Conservation (phyloP, 2,329 filamentous ascomycete genomes). For the Rhytidhysteron rufulum region DNA sequence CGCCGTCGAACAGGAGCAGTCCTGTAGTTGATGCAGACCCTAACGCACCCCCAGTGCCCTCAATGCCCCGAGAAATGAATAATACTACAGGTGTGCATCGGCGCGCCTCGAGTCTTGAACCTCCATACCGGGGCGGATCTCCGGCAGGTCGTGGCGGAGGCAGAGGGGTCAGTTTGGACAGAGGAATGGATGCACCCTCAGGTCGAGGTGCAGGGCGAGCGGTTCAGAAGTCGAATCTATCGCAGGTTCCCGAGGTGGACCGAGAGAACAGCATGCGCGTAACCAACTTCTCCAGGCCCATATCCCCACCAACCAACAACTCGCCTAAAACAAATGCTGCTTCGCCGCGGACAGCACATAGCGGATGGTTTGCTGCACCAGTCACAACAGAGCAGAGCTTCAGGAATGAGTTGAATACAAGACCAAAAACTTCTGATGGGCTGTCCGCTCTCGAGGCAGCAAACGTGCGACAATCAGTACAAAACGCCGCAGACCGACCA, state of each 20-base stretch:
- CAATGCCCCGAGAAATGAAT: conserved; percentile 56
- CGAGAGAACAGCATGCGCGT: conserved; percentile 40
- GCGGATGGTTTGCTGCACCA: conserved; percentile 39
- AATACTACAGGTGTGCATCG: conserved; percentile 23
- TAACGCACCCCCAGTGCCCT: conserved; percentile 72
- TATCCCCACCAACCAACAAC: conserved; percentile 41
- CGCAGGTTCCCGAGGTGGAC: conserved; percentile 42
- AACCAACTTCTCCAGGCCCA: conserved; percentile 55
- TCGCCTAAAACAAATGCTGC: conserved; percentile 13
- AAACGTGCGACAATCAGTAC: conserved; percentile 27
- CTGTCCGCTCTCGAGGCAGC: conserved; percentile 16
- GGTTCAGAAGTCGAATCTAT: conserved; percentile 28
- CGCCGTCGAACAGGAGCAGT: conserved; percentile 47
- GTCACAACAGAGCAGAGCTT: conserved; percentile 27
- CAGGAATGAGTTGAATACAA: conserved; percentile 21
- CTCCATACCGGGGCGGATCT: conserved; percentile 44
- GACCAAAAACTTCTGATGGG: conserved; percentile 24
- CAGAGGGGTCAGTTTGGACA: conserved; percentile 40
- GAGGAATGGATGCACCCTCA: conserved; percentile 16
- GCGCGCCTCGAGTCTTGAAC: conserved; percentile 49
- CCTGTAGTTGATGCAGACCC: conserved; percentile 15
- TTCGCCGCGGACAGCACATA: conserved; percentile 12
- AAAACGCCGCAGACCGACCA: conserved; percentile 34
- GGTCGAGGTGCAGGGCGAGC: conserved; percentile 19
- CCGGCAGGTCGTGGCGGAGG: conserved; percentile 36